A percentile compares a stretch with the other conserved stretches of the same genome.
Conservation (phyloP, 805 yeast genomes). For the Nakazawaea ambrosiae region DNA sequence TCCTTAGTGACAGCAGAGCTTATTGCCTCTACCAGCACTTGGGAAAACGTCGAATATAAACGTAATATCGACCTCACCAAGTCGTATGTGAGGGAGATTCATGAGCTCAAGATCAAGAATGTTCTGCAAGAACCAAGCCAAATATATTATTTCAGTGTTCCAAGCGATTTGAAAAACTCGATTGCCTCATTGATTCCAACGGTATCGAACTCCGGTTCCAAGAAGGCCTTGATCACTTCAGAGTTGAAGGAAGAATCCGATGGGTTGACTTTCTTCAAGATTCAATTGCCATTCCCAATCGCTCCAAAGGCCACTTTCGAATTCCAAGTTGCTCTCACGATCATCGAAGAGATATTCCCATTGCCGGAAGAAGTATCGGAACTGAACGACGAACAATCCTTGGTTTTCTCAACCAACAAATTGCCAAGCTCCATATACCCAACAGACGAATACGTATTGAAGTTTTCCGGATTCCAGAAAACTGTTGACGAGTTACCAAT, state of each 20-base stretch:
- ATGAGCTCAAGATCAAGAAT: conserved; percentile 52
- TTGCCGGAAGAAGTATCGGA: conserved; percentile 50
- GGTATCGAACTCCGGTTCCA: conserved; percentile 12
- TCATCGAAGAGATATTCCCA: conserved; percentile 45
- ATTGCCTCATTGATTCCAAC: conserved; percentile 20
- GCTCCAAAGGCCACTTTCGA: conserved; percentile 51
- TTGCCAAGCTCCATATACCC: conserved; percentile 56
- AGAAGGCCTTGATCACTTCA: conserved; percentile 14
- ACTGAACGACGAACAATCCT: conserved; percentile 53
- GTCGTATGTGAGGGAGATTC: conserved; percentile 58
- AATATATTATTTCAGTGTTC: conserved; percentile 54
- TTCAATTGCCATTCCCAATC: conserved; percentile 57
- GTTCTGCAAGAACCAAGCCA: conserved; percentile 43
- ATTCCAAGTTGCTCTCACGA: conserved; percentile 42
- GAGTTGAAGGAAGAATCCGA: conserved; percentile 12
- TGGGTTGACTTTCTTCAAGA: conserved; percentile 32
- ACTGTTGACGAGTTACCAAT: conserved; percentile 20
- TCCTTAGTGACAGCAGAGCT: not conserved
- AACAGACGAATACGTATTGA: conserved; percentile 40
- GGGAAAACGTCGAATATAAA: conserved; percentile 52
- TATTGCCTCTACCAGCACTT: conserved; percentile 16
- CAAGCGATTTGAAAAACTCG: conserved; percentile 29
- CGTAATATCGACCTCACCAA: conserved; percentile 59
- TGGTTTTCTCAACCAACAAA: conserved; percentile 48
- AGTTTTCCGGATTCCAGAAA: conserved; percentile 45